phyloP scores from a whole-genome alignment of 2,329 filamentous ascomycete genomes.

The Cytospora piceicola region DNA sequence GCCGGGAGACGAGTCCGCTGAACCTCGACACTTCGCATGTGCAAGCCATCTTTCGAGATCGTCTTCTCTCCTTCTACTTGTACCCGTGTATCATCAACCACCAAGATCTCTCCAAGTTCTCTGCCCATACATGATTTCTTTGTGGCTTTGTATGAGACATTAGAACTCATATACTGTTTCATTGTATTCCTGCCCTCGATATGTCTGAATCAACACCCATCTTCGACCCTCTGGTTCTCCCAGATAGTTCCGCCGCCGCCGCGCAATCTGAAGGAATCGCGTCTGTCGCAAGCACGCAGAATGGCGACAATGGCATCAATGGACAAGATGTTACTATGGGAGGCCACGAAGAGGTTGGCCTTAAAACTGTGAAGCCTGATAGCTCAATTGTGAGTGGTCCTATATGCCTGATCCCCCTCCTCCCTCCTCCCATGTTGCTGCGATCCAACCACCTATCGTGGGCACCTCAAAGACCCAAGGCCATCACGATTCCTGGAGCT shows the following conservation, averaged over 20 bases:
- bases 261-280: slow-evolving; percentile 5
- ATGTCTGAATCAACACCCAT: slow-evolving; percentile 24
- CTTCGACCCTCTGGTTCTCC: slow-evolving; percentile 11
- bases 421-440: neutral
- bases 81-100: neutral
- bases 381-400: slow-evolving; percentile 13
- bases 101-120: neutral
- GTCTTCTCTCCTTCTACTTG: neutral
- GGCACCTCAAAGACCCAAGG: neutral
- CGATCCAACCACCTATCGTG: neutral
- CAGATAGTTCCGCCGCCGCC: slow-evolving; percentile 4
- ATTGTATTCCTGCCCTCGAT: neutral
- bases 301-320: slow-evolving; percentile 6
- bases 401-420: neutral
- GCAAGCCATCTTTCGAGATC: neutral
- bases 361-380: slow-evolving; percentile 8
- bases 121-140: too few relatives aligned
- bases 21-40: neutral
- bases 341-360: slow-evolving; percentile 19
- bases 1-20: neutral
- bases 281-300: slow-evolving; percentile 1
- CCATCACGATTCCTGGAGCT: neutral
- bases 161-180: neutral
- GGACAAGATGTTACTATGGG: slow-evolving; percentile 23
- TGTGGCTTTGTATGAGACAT: too few relatives aligned